Percentiles rank a stretch among this genome's conserved stretches.
These are phyloP conservation scores for Euphrasia arctica DNA, from an alignment of 305 asterid genomes.

Conservation along the genomic window DNA sequence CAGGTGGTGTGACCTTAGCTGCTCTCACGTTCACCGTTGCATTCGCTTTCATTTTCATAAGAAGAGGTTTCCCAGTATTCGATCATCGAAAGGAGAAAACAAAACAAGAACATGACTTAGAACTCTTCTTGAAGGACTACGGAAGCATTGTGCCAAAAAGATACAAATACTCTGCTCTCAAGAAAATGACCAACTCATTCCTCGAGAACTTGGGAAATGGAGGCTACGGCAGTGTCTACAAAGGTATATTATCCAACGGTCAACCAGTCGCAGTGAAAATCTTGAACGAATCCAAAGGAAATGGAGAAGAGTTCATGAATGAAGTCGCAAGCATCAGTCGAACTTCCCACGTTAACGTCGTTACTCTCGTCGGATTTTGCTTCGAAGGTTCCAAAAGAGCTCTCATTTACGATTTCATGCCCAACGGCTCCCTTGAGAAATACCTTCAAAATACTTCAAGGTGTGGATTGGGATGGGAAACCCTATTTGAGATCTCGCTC, in stretches of 20 bases:
- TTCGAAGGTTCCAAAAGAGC: conserved; percentile 35
- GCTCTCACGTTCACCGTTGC: conserved; percentile 2
- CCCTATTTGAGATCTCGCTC: conserved; percentile 29
- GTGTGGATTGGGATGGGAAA: conserved; percentile 24
- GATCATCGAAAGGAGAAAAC: not conserved
- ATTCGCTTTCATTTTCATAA: not conserved
- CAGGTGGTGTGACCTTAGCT: conserved; percentile 5
- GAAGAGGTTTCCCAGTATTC: not conserved
- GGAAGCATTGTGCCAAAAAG: conserved; percentile 30
- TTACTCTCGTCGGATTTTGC: conserved; percentile 40
- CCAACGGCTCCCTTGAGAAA: conserved; percentile 49
- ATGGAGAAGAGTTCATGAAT: conserved; percentile 42
- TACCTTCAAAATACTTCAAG: conserved; percentile 11
- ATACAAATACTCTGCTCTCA: conserved; percentile 30
- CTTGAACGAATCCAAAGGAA: conserved; percentile 26
- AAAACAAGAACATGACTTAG: conserved; percentile 21
- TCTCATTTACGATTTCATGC: conserved; percentile 44
- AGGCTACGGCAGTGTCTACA: conserved; percentile 43
- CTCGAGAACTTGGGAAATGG: conserved; percentile 33
- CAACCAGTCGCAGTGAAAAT: conserved; percentile 41
- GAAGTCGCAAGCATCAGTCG: conserved; percentile 42
- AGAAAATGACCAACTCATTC: conserved; percentile 34
- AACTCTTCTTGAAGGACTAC: conserved; percentile 27
- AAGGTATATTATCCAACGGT: conserved; percentile 30
- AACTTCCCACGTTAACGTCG: conserved; percentile 48